Conservation (phyloP, 2,329 filamentous ascomycete genomes). For the Trichophyton mentagrophytes region DNA sequence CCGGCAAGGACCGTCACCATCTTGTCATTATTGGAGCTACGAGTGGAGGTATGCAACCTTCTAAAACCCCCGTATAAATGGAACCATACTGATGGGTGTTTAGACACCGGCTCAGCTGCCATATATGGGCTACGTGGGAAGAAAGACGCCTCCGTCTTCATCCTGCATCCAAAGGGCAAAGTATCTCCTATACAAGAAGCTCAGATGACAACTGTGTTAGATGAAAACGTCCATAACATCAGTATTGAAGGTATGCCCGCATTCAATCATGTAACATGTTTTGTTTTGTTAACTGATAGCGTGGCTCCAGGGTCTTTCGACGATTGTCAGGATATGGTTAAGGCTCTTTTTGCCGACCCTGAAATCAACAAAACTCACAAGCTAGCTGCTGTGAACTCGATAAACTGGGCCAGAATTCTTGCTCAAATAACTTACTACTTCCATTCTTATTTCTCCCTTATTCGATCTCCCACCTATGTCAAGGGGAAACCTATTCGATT, state of each 20-base stretch:
- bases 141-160: slow-evolving; percentile 94
- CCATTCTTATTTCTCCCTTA: slow-evolving; percentile 77
- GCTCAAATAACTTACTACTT: slow-evolving; percentile 98
- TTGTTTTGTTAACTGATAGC: not conserved
- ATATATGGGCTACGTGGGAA: slow-evolving; percentile 92
- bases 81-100: slow-evolving; percentile 5
- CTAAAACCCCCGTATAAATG: not conserved
- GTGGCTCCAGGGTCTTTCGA: slow-evolving; percentile 59
- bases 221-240: slow-evolving; percentile 85
- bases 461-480: slow-evolving; percentile 47
- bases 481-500: slow-evolving; percentile 54
- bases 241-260: slow-evolving; percentile 50
- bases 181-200: slow-evolving; percentile 87
- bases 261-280: not conserved
- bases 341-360: slow-evolving; percentile 76
- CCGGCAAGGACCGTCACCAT: slow-evolving; percentile 53
- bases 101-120: slow-evolving; percentile 71
- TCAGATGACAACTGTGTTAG: slow-evolving; percentile 91
- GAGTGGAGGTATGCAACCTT: slow-evolving; percentile 51
- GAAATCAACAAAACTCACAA: slow-evolving; percentile 71
- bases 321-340: slow-evolving; percentile 94
- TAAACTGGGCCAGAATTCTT: slow-evolving; percentile 90
- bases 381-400: slow-evolving; percentile 88
- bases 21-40: slow-evolving; percentile 79
- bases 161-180: slow-evolving; percentile 81